These are phyloP conservation scores for Claviceps purpurea DNA, from an alignment of 2,329 filamentous ascomycete species.

Conservation along the genomic window DNA sequence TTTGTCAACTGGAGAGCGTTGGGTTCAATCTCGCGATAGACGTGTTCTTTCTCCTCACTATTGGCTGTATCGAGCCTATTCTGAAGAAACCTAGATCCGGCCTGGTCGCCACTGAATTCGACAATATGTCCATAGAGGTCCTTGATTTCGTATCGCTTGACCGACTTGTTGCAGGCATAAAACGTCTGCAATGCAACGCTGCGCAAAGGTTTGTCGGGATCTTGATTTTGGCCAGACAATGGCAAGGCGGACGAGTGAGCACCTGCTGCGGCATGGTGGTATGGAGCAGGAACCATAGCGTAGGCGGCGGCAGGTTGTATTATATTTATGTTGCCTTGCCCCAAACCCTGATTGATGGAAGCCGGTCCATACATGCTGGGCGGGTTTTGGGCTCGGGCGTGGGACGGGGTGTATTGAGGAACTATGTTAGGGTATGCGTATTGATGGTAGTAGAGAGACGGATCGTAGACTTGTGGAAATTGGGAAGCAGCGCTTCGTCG, in stretches of 20 bases:
- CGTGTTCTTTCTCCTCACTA: conserved; percentile 84
- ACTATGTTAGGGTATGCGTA: conserved; percentile 18
- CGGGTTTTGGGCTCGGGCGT: conserved; percentile 15
- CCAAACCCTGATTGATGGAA: too few relatives aligned
- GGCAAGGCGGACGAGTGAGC: conserved; percentile 16
- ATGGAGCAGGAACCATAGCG: conserved; percentile 18
- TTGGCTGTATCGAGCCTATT: conserved; percentile 84
- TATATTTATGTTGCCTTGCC: conserved; percentile 8
- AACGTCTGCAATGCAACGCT: conserved; percentile 72
- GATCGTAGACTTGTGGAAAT: conserved; percentile 16
- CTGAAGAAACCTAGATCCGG: conserved; percentile 92
- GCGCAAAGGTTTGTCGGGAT: conserved; percentile 47
- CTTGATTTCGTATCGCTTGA: conserved; percentile 66
- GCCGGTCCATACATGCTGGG: conserved; percentile 8
- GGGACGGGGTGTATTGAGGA: conserved; percentile 21
- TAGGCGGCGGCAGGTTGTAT: conserved; percentile 20
- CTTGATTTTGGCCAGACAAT: conserved; percentile 37
- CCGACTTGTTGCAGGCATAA: conserved; percentile 58
- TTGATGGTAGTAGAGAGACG: conserved; percentile 18
- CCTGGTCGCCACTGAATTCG: conserved; percentile 91
- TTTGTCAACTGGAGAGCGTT: conserved; percentile 86
- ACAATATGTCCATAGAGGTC: conserved; percentile 81
- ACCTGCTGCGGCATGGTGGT: conserved; percentile 16
- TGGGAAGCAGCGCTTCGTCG: conserved; percentile 22
- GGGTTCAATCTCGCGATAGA: conserved; percentile 76